These are phyloP conservation scores for Penicillium crustosum DNA, from an alignment of 2,329 filamentous ascomycete species.

Conservation along the genomic window DNA sequence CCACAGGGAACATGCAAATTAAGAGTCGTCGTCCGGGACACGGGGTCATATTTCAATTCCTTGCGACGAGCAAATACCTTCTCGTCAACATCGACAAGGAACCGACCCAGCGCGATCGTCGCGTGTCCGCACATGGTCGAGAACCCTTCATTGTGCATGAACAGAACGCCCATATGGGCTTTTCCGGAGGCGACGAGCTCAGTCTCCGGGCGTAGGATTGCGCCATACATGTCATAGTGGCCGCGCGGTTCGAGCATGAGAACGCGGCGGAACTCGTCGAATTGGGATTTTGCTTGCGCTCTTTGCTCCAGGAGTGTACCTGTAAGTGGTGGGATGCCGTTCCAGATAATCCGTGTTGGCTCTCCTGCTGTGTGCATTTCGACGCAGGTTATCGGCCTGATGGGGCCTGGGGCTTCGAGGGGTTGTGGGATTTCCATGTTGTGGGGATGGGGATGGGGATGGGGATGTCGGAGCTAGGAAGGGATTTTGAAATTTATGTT, in stretches of 20 bases:
- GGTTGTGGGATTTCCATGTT: not conserved
- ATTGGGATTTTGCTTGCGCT: conserved; percentile 37
- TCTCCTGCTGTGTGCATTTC: conserved; percentile 54
- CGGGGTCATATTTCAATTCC: conserved; percentile 31
- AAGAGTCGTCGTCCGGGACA: conserved; percentile 28
- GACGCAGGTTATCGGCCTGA: conserved; percentile 31
- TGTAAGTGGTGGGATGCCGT: conserved; percentile 41
- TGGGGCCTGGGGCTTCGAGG: conserved; percentile 4
- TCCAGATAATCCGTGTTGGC: conserved; percentile 49
- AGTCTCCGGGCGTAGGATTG: conserved; percentile 45
- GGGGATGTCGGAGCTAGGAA: not conserved
- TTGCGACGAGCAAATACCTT: conserved; percentile 42
- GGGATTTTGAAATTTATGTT: not conserved
- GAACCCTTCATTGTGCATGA: conserved; percentile 51
- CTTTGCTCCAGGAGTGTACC: conserved; percentile 47
- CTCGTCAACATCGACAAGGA: conserved; percentile 46
- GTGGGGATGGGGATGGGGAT: not conserved
- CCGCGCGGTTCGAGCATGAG: conserved; percentile 52
- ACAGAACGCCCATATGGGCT: conserved; percentile 52
- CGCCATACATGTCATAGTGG: conserved; percentile 55
- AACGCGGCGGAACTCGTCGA: conserved; percentile 44
- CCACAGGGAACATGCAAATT: conserved; percentile 50
- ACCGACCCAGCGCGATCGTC: conserved; percentile 51
- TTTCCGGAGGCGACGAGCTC: conserved; percentile 41
- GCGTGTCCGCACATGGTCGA: conserved; percentile 56